Percentiles rank a stretch among this genome's conserved stretches.
Conservation (phyloP, 345 rosid species). For the Bruguiera sexangula region DNA sequence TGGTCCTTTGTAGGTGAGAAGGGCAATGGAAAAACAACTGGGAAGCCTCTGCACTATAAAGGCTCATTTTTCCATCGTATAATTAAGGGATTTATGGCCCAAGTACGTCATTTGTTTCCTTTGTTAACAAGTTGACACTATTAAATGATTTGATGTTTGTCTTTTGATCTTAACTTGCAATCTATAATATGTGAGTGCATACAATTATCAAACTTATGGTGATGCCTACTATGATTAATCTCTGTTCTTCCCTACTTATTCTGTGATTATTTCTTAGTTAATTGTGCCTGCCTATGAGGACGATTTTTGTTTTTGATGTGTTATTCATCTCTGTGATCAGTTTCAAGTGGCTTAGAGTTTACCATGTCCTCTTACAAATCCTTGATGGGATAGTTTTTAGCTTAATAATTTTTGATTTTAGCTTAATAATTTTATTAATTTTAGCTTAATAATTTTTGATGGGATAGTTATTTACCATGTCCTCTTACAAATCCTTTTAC, state of each 20-base stretch:
- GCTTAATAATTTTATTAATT: too few species aligned
- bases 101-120: conserved; percentile 45
- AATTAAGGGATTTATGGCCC: conserved; percentile 95
- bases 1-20: conserved; percentile 68
- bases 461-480: too few species aligned
- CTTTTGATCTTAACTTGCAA: too few species aligned
- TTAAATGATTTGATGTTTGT: background rate
- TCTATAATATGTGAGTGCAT: too few species aligned
- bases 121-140: conserved; percentile 2
- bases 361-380: too few species aligned
- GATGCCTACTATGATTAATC: too few species aligned
- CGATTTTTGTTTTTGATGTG: background rate
- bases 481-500: too few species aligned
- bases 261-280: too few species aligned
- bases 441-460: background rate
- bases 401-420: too few species aligned
- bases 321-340: background rate
- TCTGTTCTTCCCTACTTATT: too few species aligned
- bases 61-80: conserved; percentile 85
- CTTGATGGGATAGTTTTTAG: too few species aligned
- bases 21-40: conserved; percentile 75
- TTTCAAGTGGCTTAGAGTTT: background rate
- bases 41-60: conserved; percentile 82
- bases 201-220: too few species aligned
- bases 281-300: background rate